Conservation (phyloP, 1,284 basidiomycete species). For the Mycena citricolor region DNA sequence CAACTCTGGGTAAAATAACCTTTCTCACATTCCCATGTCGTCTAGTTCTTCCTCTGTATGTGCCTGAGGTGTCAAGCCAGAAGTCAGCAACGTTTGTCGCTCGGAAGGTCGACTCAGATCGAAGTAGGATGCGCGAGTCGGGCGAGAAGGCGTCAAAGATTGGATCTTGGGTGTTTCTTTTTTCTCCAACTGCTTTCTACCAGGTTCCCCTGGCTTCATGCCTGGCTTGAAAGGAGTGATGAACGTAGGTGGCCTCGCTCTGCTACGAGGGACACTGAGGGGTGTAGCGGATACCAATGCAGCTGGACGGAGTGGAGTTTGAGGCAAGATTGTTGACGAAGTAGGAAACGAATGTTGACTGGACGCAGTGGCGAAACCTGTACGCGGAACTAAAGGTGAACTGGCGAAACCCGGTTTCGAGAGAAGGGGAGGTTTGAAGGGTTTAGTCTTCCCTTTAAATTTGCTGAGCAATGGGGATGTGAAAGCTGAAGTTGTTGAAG, state of each 20-base stretch:
- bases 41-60: conserved; percentile 51
- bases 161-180: conserved; percentile 12
- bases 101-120: conserved; percentile 45
- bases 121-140: conserved; percentile 30
- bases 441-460: conserved; percentile 33
- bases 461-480: conserved; percentile 23
- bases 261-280: conserved; percentile 2
- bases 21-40: conserved; percentile 57
- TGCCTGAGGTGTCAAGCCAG: conserved; percentile 57
- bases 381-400: conserved; percentile 35
- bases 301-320: conserved; percentile 21
- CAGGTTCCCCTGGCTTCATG: conserved; percentile 54
- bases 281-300: too few relatives aligned
- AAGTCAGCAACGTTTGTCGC: conserved; percentile 48
- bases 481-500: conserved; percentile 21
- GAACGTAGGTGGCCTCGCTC: conserved; percentile 41
- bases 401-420: conserved; percentile 17
- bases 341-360: conserved; percentile 25
- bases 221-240: conserved; percentile 70
- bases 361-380: conserved; percentile 25
- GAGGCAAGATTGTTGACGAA: conserved; percentile 15
- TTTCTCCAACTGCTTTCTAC: conserved; percentile 37
- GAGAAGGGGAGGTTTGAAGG: conserved; percentile 59
- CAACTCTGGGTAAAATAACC: conserved; percentile 6
- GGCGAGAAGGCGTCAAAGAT: conserved; percentile 9